phyloP scores from a whole-genome alignment of 192 early-diverging fungal species.

The Rhizophagus clarus region DNA sequence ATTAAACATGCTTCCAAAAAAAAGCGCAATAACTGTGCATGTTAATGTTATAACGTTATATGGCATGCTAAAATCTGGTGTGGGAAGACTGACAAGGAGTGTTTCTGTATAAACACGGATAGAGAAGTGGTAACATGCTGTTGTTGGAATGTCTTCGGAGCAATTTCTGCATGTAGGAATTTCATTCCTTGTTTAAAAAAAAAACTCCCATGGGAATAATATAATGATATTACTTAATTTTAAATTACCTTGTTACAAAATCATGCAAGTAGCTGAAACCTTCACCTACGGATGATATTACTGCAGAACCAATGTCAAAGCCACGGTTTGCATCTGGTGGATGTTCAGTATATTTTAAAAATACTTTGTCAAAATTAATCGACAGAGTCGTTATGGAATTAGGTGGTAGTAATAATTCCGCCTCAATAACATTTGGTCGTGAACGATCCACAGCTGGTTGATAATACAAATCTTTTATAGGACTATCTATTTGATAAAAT shows the following conservation, averaged over 20 bases:
- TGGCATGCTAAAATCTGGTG: conserved; percentile 98
- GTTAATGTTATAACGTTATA: conserved; percentile 99
- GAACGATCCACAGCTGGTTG: conserved; percentile 81
- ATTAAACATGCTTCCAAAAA: conserved; percentile 96
- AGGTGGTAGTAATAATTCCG: conserved; percentile 67
- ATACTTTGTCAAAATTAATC: conserved; percentile 88
- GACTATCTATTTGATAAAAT: conserved; percentile 33
- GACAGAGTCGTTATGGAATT: conserved; percentile 67
- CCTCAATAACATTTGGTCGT: conserved; percentile 81
- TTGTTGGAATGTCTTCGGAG: neutral
- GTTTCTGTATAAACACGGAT: conserved; percentile 80
- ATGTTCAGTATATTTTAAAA: conserved; percentile 94
- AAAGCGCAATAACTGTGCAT: conserved; percentile 91
- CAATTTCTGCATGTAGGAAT: neutral
- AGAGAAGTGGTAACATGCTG: conserved; percentile 25
- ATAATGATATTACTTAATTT: neutral
- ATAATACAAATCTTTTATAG: conserved; percentile 62
- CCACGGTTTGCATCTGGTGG: conserved; percentile 96
- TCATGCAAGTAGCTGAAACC: neutral
- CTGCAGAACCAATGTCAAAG: conserved; percentile 84
- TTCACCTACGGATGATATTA: conserved; percentile 46
- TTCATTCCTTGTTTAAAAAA: neutral
- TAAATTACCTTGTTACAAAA: neutral
- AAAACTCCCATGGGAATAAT: neutral
- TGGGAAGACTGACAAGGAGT: conserved; percentile 87